phyloP scores from a whole-genome alignment of 495 filamentous ascomycete genomes.

The Hypoxylon trugodes region DNA sequence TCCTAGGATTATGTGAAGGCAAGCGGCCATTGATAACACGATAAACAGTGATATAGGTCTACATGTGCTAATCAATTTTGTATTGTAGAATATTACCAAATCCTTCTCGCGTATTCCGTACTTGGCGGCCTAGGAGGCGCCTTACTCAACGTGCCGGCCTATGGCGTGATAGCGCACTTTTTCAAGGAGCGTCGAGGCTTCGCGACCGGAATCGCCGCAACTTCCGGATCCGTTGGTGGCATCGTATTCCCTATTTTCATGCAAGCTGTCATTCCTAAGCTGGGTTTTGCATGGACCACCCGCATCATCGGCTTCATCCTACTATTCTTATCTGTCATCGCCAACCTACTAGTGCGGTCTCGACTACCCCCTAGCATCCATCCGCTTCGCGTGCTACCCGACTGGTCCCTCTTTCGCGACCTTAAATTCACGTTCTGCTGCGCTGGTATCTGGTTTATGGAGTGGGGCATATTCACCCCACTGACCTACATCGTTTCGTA shows the following conservation, averaged over 20 bases:
- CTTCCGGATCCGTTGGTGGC: slow-evolving; percentile 67
- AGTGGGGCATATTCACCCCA: slow-evolving; percentile 58
- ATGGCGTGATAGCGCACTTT: slow-evolving; percentile 70
- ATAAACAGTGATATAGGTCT: slow-evolving; percentile 9
- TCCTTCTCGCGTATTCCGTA: slow-evolving; percentile 67
- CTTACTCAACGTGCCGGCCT: slow-evolving; percentile 66
- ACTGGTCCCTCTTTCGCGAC: slow-evolving; percentile 64
- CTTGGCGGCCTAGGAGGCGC: slow-evolving; percentile 65
- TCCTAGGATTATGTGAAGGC: slow-evolving; percentile 60
- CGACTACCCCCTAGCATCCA: slow-evolving; percentile 54
- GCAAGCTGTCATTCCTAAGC: slow-evolving; percentile 54
- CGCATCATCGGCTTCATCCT: slow-evolving; percentile 67
- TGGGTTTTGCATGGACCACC: slow-evolving; percentile 67
- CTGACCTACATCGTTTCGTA: slow-evolving; percentile 63
- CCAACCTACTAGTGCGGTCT: slow-evolving; percentile 63
- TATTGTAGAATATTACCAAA: slow-evolving; percentile 68
- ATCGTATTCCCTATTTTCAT: slow-evolving; percentile 68
- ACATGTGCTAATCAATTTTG: slow-evolving; percentile 4
- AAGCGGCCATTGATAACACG: not conserved
- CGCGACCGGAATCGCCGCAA: slow-evolving; percentile 71
- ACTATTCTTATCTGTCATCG: slow-evolving; percentile 59
- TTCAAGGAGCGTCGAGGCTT: slow-evolving; percentile 68
- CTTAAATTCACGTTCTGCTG: slow-evolving; percentile 63
- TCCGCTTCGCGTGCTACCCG: slow-evolving; percentile 51
- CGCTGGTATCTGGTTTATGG: slow-evolving; percentile 64